phyloP scores from a whole-genome alignment of 2,329 filamentous ascomycete species.

The Eutypella sp. region DNA sequence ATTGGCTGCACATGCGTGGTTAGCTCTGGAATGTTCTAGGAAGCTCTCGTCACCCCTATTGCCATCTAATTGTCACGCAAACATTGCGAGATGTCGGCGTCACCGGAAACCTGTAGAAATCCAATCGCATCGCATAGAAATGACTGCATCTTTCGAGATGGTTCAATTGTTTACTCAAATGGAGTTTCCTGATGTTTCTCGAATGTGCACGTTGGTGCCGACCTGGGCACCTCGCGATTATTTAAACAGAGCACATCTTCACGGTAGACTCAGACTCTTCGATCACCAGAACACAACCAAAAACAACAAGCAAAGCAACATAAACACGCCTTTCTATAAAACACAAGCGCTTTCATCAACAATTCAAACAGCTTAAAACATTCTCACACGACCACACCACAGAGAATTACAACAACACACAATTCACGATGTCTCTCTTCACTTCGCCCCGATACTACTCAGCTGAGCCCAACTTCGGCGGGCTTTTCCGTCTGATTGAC shows the following conservation, averaged over 20 bases:
- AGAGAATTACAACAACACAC: conserved; percentile 24
- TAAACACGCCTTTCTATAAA: conserved; percentile 12
- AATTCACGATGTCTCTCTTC: conserved; percentile 58
- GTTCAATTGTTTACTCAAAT: conserved; percentile 14
- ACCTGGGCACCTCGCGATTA: conserved; percentile 15
- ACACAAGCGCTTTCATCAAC: conserved; percentile 19
- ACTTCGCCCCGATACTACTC: conserved; percentile 43
- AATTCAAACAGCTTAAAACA: conserved; percentile 14
- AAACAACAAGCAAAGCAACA: conserved; percentile 10
- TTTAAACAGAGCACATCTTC: conserved; percentile 22
- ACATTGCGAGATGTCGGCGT: conserved; percentile 15
- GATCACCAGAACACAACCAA: conserved; percentile 24
- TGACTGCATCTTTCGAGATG: conserved; percentile 23
- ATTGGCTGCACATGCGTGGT: not conserved
- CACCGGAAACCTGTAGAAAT: conserved; percentile 6
- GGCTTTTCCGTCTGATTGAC: conserved; percentile 60
- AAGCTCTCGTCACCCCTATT: conserved; percentile 15
- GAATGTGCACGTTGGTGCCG: conserved; percentile 22
- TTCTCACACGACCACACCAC: conserved; percentile 12
- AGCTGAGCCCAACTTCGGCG: conserved; percentile 47
- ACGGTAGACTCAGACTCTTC: conserved; percentile 3
- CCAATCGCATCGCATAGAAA: conserved; percentile 12
- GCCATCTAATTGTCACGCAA: conserved; percentile 12
- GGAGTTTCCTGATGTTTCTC: conserved; percentile 14
- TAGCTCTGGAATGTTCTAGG: conserved; percentile 23